Percentiles rank a stretch among this genome's conserved stretches.
phyloP scores from a whole-genome alignment of 768 basidiomycete species.

The Astraeus odoratus region DNA sequence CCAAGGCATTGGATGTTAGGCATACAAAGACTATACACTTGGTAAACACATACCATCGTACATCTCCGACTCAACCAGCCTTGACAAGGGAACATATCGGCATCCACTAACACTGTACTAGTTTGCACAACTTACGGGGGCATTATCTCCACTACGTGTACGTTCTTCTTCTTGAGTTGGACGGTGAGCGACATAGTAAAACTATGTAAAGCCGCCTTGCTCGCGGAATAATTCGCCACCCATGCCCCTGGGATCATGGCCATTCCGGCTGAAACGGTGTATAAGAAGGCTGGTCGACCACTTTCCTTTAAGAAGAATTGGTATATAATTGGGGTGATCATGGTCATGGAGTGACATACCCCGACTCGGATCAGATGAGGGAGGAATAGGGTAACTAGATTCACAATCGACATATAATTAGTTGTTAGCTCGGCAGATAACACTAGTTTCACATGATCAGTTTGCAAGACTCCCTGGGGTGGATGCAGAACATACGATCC shows the following conservation, averaged over 20 bases:
- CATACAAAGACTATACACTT: background rate
- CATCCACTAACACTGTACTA: background rate
- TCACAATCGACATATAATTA: conserved; percentile 48
- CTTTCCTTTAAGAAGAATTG: conserved; percentile 22
- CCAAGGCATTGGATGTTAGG: conserved; percentile 47
- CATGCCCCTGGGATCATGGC: conserved; percentile 36
- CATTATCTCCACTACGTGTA: conserved; percentile 49
- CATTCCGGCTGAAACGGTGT: conserved; percentile 48
- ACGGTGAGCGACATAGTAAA: conserved; percentile 40
- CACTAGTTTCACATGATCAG: background rate
- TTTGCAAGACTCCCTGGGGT: background rate
- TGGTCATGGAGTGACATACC: conserved; percentile 25
- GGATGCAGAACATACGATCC: conserved; percentile 25
- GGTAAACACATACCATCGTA: conserved; percentile 39
- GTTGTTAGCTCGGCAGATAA: conserved; percentile 38
- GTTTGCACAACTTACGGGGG: conserved; percentile 39
- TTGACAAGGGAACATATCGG: conserved; percentile 11
- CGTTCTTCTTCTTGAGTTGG: conserved; percentile 41
- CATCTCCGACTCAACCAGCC: conserved; percentile 55
- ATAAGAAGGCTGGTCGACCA: conserved; percentile 41
- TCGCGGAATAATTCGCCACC: conserved; percentile 46
- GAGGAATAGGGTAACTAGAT: conserved; percentile 39
- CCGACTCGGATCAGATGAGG: conserved; percentile 49
- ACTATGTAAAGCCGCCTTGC: conserved; percentile 51
- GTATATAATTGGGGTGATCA: background rate